Percentiles rank a stretch among this genome's conserved stretches.
These are phyloP conservation scores for Ceratobasidium sp. DNA, from an alignment of 1,284 basidiomycete genomes.

Conservation along the genomic window DNA sequence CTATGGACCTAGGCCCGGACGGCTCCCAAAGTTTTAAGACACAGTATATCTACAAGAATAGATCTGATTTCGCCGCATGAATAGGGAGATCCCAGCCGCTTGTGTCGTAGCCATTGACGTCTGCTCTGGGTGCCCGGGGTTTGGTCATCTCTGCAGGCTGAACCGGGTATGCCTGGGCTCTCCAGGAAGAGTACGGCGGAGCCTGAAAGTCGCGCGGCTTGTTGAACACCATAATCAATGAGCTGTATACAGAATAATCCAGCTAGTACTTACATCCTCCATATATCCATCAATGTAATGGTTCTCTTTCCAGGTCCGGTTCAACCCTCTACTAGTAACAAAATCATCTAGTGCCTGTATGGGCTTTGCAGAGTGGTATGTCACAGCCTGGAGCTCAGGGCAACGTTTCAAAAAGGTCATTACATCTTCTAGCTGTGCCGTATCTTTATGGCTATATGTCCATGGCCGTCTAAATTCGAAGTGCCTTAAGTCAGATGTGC, in stretches of 20 bases:
- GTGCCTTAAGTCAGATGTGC: background rate
- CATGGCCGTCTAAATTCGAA: conserved; percentile 32
- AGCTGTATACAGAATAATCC: background rate
- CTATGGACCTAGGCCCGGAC: too few species aligned
- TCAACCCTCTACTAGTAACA: background rate
- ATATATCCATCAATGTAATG: conserved; percentile 28
- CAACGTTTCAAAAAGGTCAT: background rate
- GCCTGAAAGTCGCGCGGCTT: conserved; percentile 23
- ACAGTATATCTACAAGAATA: conserved; percentile 2
- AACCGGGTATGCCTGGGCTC: background rate
- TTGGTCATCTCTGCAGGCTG: conserved; percentile 10
- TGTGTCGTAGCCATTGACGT: conserved; percentile 21
- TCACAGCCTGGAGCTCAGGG: background rate
- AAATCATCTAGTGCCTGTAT: conserved; percentile 2
- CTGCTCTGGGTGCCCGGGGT: conserved; percentile 1
- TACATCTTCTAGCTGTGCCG: background rate
- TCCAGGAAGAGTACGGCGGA: conserved; percentile 3
- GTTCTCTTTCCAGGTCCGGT: conserved; percentile 17
- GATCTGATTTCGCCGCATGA: conserved; percentile 27
- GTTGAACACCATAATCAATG: background rate
- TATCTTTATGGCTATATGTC: conserved; percentile 14
- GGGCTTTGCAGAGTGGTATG: conserved; percentile 13
- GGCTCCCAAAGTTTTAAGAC: too few species aligned
- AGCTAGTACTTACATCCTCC: conserved; percentile 25
- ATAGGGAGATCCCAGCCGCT: conserved; percentile 24